Percentiles rank a stretch among this genome's conserved stretches.
phyloP scores from a whole-genome alignment of 768 basidiomycete genomes.

The Rhodotorula kratochvilovae region DNA sequence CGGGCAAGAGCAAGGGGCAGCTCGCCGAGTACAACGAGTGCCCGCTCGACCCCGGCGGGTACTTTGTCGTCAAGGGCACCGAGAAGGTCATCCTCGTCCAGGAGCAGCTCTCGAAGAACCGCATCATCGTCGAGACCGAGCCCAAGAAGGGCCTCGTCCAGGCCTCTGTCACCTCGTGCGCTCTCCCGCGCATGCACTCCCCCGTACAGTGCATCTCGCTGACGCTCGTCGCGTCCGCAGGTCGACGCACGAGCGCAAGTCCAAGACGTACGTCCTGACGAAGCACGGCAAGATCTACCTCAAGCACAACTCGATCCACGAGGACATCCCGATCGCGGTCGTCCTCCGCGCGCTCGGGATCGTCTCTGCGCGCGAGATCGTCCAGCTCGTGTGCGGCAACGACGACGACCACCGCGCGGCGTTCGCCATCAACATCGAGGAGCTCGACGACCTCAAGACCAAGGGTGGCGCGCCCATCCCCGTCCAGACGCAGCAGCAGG shows the following conservation, averaged over 20 bases:
- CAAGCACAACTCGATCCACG: conserved; percentile 93
- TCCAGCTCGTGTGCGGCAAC: conserved; percentile 85
- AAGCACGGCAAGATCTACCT: conserved; percentile 94
- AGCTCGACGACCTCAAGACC: conserved; percentile 59
- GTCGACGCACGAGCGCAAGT: conserved; percentile 62
- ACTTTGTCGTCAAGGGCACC: conserved; percentile 97
- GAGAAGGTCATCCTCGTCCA: conserved; percentile 99
- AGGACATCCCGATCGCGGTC: conserved; percentile 92
- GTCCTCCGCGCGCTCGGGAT: conserved; percentile 94
- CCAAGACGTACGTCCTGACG: conserved; percentile 94
- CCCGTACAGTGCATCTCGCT: too few species aligned
- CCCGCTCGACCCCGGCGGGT: conserved; percentile 97
- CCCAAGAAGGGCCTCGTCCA: conserved; percentile 76
- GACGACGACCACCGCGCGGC: conserved; percentile 78
- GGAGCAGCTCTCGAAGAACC: conserved; percentile 96
- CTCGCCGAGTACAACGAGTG: conserved; percentile 95
- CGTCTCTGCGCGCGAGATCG: conserved; percentile 95
- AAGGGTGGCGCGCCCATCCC: conserved; percentile 30
- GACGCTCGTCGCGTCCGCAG: conserved; percentile 49
- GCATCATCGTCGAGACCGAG: conserved; percentile 97
- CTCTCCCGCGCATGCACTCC: too few species aligned
- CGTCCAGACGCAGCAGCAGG: conserved; percentile 86
- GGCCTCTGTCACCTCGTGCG: conserved; percentile 93
- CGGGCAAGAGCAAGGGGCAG: conserved; percentile 67
- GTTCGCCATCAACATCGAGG: conserved; percentile 89